phyloP scores from a whole-genome alignment of 495 filamentous ascomycete species.

The Podospora bellae-mahoneyi region DNA sequence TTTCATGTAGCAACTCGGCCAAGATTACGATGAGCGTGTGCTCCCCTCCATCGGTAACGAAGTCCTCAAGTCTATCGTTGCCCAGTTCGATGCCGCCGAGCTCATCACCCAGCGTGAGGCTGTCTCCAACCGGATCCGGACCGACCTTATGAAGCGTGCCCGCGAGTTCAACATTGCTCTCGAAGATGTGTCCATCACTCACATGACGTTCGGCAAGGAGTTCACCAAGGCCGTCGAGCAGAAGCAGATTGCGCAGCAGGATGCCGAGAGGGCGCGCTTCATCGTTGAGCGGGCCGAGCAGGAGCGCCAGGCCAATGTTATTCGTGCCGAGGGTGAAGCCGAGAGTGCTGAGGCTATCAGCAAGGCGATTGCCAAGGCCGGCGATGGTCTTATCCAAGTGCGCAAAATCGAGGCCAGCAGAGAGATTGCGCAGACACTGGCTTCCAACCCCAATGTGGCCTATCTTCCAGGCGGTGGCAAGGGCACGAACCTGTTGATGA shows the following conservation, averaged over 20 bases:
- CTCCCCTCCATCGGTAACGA: constrained; percentile 99
- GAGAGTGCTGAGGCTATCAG: constrained; percentile 93
- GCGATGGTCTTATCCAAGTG: constrained; percentile 91
- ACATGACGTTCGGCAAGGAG: constrained; percentile 99
- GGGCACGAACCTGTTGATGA: constrained; percentile 59
- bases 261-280: constrained; percentile 94
- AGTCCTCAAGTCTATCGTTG: constrained; percentile 98
- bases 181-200: constrained; percentile 98
- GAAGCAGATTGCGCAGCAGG: constrained; percentile 99
- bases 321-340: constrained; percentile 94
- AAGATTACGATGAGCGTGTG: constrained; percentile 98
- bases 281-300: constrained; percentile 99
- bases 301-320: constrained; percentile 97
- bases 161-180: constrained; percentile 98
- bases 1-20: constrained; percentile 63
- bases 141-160: constrained; percentile 93
- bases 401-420: constrained; percentile 93
- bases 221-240: constrained; percentile 98
- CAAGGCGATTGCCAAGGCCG: constrained; percentile 86
- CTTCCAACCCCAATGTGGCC: constrained; percentile 90
- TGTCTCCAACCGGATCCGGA: constrained; percentile 90
- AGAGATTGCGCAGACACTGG: constrained; percentile 90
- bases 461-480: constrained; percentile 81
- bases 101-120: constrained; percentile 98
- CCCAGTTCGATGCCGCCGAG: constrained; percentile 98